Conservation (phyloP, 768 basidiomycete species). For the Scleroderma bovista region DNA sequence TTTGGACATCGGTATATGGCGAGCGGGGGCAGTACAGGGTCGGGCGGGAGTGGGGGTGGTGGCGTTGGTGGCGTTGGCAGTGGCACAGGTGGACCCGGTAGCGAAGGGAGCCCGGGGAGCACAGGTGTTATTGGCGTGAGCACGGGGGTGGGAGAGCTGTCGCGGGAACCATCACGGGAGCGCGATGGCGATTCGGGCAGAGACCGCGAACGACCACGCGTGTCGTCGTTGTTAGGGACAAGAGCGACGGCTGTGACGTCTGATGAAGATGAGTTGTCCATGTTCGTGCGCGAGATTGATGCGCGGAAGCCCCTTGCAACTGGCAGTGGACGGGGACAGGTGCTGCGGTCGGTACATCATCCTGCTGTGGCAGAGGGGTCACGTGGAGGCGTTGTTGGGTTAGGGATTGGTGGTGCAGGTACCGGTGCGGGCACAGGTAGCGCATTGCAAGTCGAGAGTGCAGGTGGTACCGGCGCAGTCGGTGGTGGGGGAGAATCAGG, state of each 20-base stretch:
- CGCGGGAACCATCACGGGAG: slow-evolving; percentile 3
- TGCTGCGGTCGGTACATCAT: too few relatives aligned
- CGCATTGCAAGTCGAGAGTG: too few relatives aligned
- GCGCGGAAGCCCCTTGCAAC: slow-evolving; percentile 57
- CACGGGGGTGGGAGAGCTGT: neutral
- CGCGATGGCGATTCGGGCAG: too few relatives aligned
- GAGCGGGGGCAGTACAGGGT: slow-evolving; percentile 26
- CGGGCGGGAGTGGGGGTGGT: too few relatives aligned
- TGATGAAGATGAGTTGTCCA: slow-evolving; percentile 75
- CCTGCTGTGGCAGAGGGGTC: neutral
- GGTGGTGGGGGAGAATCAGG: too few relatives aligned
- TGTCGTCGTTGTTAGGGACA: slow-evolving; percentile 41
- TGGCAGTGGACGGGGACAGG: slow-evolving; percentile 14
- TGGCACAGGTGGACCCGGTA: slow-evolving; percentile 8
- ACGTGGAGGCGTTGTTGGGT: neutral
- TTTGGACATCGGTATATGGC: slow-evolving; percentile 66
- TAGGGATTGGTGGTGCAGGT: too few relatives aligned
- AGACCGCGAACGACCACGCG: slow-evolving; percentile 21
- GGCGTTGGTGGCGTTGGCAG: too few relatives aligned
- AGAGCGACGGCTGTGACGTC: slow-evolving; percentile 33
- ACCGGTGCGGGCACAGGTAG: too few relatives aligned
- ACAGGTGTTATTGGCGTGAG: slow-evolving; percentile 15
- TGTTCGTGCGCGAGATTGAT: slow-evolving; percentile 75
- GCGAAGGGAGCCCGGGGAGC: slow-evolving; percentile 27
- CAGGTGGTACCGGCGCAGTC: too few relatives aligned